phyloP scores from a whole-genome alignment of 352 stramenopile genomes.

The Globisporangium barbulae region DNA sequence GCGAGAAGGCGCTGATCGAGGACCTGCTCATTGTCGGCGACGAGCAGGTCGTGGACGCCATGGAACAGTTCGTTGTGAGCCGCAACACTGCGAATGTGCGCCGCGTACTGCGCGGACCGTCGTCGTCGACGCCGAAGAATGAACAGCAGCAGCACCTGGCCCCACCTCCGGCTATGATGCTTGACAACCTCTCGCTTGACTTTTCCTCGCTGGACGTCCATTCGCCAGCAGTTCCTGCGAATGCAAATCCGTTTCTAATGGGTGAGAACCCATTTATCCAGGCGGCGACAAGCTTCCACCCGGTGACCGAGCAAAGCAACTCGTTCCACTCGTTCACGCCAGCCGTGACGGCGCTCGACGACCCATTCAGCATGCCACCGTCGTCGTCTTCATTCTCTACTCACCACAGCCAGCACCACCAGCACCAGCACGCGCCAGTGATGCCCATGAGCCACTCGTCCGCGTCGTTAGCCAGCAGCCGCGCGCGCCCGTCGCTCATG shows the following conservation, averaged over 20 bases:
- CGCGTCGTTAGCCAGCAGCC: slow-evolving; percentile 1
- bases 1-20: slow-evolving; percentile 61
- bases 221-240: slow-evolving; percentile 26
- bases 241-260: slow-evolving; percentile 45
- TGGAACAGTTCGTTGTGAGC: slow-evolving; percentile 70
- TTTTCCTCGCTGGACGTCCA: slow-evolving; percentile 55
- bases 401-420: background rate
- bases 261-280: slow-evolving; percentile 42
- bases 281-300: slow-evolving; percentile 28
- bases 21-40: slow-evolving; percentile 69
- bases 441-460: slow-evolving; percentile 10
- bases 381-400: background rate
- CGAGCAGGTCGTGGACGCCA: slow-evolving; percentile 71
- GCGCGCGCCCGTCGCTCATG: slow-evolving; percentile 48
- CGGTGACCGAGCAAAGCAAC: slow-evolving; percentile 21
- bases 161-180: slow-evolving; percentile 1
- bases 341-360: slow-evolving; percentile 24
- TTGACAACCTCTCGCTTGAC: slow-evolving; percentile 54
- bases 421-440: background rate
- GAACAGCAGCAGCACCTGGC: background rate
- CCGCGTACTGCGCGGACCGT: slow-evolving; percentile 45
- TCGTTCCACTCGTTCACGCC: slow-evolving; percentile 14
- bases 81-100: slow-evolving; percentile 49
- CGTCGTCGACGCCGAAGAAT: background rate
- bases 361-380: slow-evolving; percentile 10